Base-by-base conservation (phyloP, 768 basidiomycete species). In the Phylloporus rhodoxanthus region DNA sequence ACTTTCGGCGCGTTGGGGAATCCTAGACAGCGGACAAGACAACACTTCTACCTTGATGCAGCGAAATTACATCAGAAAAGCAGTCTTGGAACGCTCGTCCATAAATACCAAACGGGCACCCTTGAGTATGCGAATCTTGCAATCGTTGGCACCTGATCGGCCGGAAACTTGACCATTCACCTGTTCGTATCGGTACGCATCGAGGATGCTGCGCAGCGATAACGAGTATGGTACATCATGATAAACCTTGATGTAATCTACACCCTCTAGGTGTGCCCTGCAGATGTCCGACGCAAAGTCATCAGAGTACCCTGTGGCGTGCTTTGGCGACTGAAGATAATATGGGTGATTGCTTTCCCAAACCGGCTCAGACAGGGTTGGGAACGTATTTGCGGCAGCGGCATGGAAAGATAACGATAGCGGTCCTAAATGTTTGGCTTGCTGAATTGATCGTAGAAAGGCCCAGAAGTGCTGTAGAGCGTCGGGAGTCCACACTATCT, bases 221-320 rank as follows among this genome's bases (percentile, higher is more conserved):
- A 81, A 71, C 7, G 78, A 70, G 54, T 72, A 68, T 32, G 60
- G 53, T 26, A 74, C 71, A 53, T 82, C 79, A 57, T 82, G 80
- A 61, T 81, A 81, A 29, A 84, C 63, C 61, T 80, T 81, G 68
- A 84, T 75, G 55, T 77, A 69, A 57, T 83, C 80, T 38, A 69
- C 58, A 8, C 50, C 49, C 32, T 67, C 65, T 43, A 76, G 47
- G 17, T 58, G 58, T 10, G 53, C 47, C 26, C 25, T 53, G 53
- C 51, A 54, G 14, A 58, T 45, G 23, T 61, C 60, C 32, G 50
- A 30, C 34, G 54, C 38, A 20, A 53, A 52, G 19, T 37, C 48
- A 25, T 57, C 51, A 23, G 37, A 48, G 26, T 48, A 49, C 17
- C 20, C 50, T 36, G 33, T 6, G 28, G 53, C 41, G 19, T 36